Percentiles rank a stretch among this genome's conserved stretches.
These are phyloP conservation scores for Monilinia polystroma DNA, from an alignment of 2,329 filamentous ascomycete species.

Conservation along the genomic window DNA sequence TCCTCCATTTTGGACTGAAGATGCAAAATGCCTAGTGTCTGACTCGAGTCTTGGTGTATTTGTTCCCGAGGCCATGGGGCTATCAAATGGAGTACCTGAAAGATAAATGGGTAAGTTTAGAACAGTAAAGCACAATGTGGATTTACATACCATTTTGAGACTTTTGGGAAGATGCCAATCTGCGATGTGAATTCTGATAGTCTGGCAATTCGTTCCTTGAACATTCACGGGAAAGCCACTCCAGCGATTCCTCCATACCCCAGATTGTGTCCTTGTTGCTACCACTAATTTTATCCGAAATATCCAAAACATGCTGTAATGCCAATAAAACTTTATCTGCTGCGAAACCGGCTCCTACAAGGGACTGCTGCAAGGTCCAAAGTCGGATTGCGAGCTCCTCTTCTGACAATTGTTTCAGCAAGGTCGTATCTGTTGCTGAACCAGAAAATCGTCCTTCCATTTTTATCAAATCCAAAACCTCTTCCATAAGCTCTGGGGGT, in stretches of 20 bases:
- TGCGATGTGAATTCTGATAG: constrained; percentile 56
- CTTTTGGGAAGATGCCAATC: constrained; percentile 31
- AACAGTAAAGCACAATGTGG: neutral
- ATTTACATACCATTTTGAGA: constrained; percentile 37
- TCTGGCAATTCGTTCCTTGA: constrained; percentile 65
- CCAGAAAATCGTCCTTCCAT: constrained; percentile 59
- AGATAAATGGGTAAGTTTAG: constrained; percentile 18
- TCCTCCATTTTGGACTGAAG: constrained; percentile 20
- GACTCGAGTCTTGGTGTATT: constrained; percentile 37
- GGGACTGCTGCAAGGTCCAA: constrained; percentile 78
- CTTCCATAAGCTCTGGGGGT: constrained; percentile 72
- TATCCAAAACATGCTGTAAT: constrained; percentile 64
- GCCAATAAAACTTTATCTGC: constrained; percentile 60
- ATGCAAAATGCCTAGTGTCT: constrained; percentile 37
- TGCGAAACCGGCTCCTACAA: constrained; percentile 68
- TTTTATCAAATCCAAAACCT: constrained; percentile 71
- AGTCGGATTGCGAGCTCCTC: constrained; percentile 77
- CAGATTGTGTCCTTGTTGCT: constrained; percentile 67
- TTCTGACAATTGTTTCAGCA: constrained; percentile 59
- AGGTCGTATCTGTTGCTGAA: constrained; percentile 38
- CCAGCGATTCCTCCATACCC: constrained; percentile 83
- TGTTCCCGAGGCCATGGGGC: constrained; percentile 38
- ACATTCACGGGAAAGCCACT: constrained; percentile 85
- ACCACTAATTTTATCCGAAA: constrained; percentile 59
- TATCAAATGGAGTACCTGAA: constrained; percentile 39